Evolutionary conservation across 1,284 basidiomycete species (phyloP).

Genomic region (Farysia itapuensis): DNA sequence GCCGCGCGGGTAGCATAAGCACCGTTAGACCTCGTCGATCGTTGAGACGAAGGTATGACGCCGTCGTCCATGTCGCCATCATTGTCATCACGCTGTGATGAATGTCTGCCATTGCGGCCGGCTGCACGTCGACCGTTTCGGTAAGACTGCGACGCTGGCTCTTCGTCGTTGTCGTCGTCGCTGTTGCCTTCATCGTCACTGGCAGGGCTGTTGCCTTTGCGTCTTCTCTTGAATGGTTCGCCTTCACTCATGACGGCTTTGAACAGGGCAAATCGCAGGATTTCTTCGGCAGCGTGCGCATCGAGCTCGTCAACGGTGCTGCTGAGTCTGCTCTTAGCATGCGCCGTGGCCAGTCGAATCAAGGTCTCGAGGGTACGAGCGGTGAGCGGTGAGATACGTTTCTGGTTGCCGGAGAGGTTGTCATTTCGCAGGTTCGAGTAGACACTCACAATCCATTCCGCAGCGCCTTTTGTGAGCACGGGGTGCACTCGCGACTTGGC

Average conservation of each 20-base stretch:
- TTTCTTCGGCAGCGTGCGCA: conserved; percentile 87
- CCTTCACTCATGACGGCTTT: conserved; percentile 83
- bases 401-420: conserved; percentile 84
- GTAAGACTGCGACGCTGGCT: conserved; percentile 65
- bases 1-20: conserved; percentile 47
- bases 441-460: conserved; percentile 89
- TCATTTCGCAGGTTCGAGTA: conserved; percentile 92
- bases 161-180: conserved; percentile 34
- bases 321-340: conserved; percentile 92
- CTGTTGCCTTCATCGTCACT: conserved; percentile 29
- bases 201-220: conserved; percentile 40
- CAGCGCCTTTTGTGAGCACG: conserved; percentile 84
- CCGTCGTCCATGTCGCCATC: conserved; percentile 24
- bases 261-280: conserved; percentile 95
- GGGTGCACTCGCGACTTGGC: conserved; percentile 77
- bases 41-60: conserved; percentile 13
- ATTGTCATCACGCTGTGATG: conserved; percentile 14
- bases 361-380: conserved; percentile 98
- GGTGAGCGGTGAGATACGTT: conserved; percentile 95
- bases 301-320: conserved; percentile 80
- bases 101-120: conserved; percentile 17
- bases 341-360: conserved; percentile 95
- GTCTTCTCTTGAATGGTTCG: conserved; percentile 64
- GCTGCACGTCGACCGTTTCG: conserved; percentile 47
- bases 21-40: conserved; percentile 28